phyloP scores from a whole-genome alignment of 2,329 filamentous ascomycete species.

The Fusarium anguioides region DNA sequence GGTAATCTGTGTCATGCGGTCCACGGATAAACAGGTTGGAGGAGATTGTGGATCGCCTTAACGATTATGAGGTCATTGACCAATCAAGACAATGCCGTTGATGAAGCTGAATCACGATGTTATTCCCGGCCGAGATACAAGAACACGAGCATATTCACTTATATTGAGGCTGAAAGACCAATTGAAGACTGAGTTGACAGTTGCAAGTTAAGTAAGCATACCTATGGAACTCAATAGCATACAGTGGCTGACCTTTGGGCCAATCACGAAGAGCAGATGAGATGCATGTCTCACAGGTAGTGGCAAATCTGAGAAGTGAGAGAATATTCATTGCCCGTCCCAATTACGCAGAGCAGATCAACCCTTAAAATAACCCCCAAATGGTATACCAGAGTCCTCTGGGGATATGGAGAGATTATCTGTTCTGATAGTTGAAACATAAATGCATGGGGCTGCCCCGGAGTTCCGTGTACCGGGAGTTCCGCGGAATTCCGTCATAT shows the following conservation, averaged over 20 bases:
- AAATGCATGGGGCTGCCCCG: background rate
- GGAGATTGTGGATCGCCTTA: background rate
- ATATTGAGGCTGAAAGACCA: background rate
- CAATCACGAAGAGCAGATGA: background rate
- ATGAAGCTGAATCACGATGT: background rate
- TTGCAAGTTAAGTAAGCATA: background rate
- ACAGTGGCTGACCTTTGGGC: background rate
- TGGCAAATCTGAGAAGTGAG: too few relatives aligned
- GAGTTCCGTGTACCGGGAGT: background rate
- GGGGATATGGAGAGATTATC: background rate
- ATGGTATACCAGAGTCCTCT: too few relatives aligned
- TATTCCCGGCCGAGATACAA: background rate
- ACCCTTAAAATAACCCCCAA: too few relatives aligned
- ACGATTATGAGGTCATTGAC: background rate
- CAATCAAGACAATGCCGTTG: background rate
- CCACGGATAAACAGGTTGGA: too few relatives aligned
- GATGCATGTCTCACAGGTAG: too few relatives aligned
- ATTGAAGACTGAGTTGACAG: background rate
- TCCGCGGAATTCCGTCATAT: constrained; percentile 31
- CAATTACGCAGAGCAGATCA: too few relatives aligned
- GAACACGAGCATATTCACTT: background rate
- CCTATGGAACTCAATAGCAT: rapidly evolving
- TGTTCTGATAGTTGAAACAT: background rate
- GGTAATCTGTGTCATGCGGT: background rate
- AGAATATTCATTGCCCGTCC: too few relatives aligned